Evolutionary conservation across 108 stramenopile species (phyloP), one percentile per base, ranked within the genome.

Genomic region (Pseudonitzschia pungens): DNA sequence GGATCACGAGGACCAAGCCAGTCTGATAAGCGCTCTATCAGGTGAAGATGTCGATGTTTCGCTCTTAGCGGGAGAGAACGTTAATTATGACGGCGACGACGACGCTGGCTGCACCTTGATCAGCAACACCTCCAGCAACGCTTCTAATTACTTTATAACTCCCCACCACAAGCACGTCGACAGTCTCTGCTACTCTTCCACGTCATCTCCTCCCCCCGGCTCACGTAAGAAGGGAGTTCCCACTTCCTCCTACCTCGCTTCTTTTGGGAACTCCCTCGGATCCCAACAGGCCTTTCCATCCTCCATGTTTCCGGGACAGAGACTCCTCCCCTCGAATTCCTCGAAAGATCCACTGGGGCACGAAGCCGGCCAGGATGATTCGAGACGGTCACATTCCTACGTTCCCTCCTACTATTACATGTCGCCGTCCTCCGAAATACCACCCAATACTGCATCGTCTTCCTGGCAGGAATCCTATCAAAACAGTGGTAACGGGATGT

Each of bases 321-420:
- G 2, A 20, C 54, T 55, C 10, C 21, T 55, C 10, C 26, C 54
- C 26, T 22, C 54, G 26, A 21, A 48, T 12, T 2, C 5, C 45
- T 48, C 45, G 9, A 48, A 48, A 48, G 9, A 18, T 18, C 14
- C 45, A 14, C 2, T 18, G 45, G 9, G 1, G 14, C 45, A 14
- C 14, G 45, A 48, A 48, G 45, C 9, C 14, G 18, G 14, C 16
- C 1, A 14, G 45, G 14, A 14, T 2, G 18, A 48, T 48, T 48
- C 45, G 4, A 36, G 36, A 36, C 56, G 43, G 65, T 89, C 89
- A 48, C 15, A 55, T 40, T 65, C 27, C 28, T 89, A 77, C 26
- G 83, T 63, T 50, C 66, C 26, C 8, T 44, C 15, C 16, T 81
- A 62, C 26, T 78, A 42, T n/a, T 27, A 21, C 20, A 59, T 66